Base-by-base conservation (phyloP, 1,284 basidiomycete genomes). In the Rhodotorula sp. region DNA sequence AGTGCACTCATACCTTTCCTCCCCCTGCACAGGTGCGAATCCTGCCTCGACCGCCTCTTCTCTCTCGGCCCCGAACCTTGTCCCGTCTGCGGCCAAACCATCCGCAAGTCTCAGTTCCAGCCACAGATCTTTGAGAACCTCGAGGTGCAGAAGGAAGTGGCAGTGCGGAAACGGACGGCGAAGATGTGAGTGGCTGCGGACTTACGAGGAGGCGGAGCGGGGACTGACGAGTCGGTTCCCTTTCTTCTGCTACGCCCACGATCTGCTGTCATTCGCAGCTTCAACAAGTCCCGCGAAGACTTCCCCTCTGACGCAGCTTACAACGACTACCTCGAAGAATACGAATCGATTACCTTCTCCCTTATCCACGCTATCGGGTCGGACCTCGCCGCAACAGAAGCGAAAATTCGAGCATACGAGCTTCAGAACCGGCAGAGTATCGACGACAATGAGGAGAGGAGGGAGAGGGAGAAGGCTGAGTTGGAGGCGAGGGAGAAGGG, bases 101-200 rank as follows among this genome's bases (percentile, higher is more conserved):
- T 97, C 63, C 85, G 96, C 44, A 99, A 98, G 80, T 85, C 92
- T 53, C 92, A 93, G 34, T 99, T 99, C 78, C 90, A 88, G 28
- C 91, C 92, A 6, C 96, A 98, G 81, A 98, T 94, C 0, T 99
- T 99, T 75, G 94, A 98, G 81, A 95, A 99, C 80, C 84, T 99
- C 26, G 87, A 86, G 3, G 95, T 99, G 0, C 96, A 99, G 83
- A 95, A 95, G 80, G 96, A 99, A 81, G 91, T 99, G 0, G 88
- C 91, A 4, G 86, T 99, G 8, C 83, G 96, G 65, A 85, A 90
- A 75, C 85, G 92, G 65, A 88, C 98, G 71, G 88, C 89, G 1
- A 94, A 92, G 83, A 89, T 94, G 90, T 88, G 73, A 73, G 83
- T 77, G 28, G 10, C 22, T 26, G 50, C 10, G 13, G 40, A 44